Evolutionary conservation across 2,329 filamentous ascomycete genomes (phyloP), one percentile per base, ranked within the genome.

Genomic region (Mycocentrospora acerina): DNA sequence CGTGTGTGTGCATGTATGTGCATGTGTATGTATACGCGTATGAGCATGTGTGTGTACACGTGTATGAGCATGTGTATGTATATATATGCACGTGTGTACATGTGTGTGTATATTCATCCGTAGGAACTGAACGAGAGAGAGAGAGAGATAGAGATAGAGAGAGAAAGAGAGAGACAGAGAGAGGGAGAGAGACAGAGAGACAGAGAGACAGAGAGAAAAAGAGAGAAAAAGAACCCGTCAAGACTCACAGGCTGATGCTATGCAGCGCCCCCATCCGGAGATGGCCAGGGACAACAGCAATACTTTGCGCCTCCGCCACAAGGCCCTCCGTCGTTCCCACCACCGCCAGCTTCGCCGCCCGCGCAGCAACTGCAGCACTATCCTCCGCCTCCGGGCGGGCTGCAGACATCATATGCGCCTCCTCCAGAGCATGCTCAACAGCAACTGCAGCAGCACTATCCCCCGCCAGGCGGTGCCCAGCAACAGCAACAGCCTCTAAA

Each of bases 241-340:
- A 22, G 19, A 5, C 9, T 22, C 36, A 24, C 14, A 4, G 35
- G 40, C 55, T 61, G 37, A 60, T 39, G 27, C 10, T 25, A 30
- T 26, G 10, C 34, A 66, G 64, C 64, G 19, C 62, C 64, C 34
- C 62, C 64, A 25, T 36, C 41, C 27, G 51, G 46, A 40, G 60
- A 60, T 38, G 61, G 61, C 58, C 60, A 59, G 35, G 48, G 46
- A 15, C 59, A 64, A 42, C 63, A 66, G 44, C 63, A 67, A 35
- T 64, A 64, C 48, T 71, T 65, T 40, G 51, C 66, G 15, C 67
- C 67, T 37, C 69, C 69, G 14, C 51, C 61, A 16, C 56, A 54
- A 13, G 50, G 52, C 41, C 58, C 55, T 34, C 47, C 60, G 35
- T 67, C 19, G 5, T 22, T 66, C 50, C 60, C 60, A 35, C 64